Evolutionary conservation across 441 rosid genomes (phyloP), one percentile per base, ranked within the genome.

Genomic region (Breynia disticha): DNA sequence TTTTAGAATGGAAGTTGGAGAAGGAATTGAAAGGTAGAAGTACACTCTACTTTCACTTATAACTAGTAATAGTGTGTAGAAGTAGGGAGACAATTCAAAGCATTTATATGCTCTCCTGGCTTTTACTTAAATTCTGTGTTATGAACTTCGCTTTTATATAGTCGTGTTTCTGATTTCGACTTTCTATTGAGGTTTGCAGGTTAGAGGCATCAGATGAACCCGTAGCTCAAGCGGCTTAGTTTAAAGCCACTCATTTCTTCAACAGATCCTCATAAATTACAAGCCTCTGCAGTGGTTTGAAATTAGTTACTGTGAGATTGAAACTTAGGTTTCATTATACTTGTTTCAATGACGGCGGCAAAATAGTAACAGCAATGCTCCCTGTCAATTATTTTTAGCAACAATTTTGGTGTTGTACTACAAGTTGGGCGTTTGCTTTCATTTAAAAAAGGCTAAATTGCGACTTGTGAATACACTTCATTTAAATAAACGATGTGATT

Each of bases 1-100:
- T 72, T 78, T 84, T 61, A 78, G 97, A 79, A 84, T 93, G 70
- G 95, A 89, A 67, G 96, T 89, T 63, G 99, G 99, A 57, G 99
- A 93, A 79, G 97, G 97, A 72, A 74, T 86, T 69, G 76, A 81
- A 70, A 86, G 95, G 97, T 93, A 73, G 46, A 32, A 59, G 16
- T 38, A 6, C 35, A 18, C n/a, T 32, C 41, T 56, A 20, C 50
- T 38, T 49, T 15, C 11, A 39, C 15, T 39, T 39, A 39, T 8
- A 14, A 39, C 15, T 6, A 39, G 15, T 8, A 39, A 39, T 39
- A 39, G 9, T 1, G 5, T 9, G 43, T 9, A 14, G 15, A 39
- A 39, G 14, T 14, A 39, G 15, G 43, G 9, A 39, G 43, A 14
- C 15, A 39, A 39, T 14, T 39, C 2, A 8, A 39, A 39, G 11